A percentile compares a stretch with the other conserved stretches of the same genome.
These are phyloP conservation scores for Macrophomina pseudophaseolina DNA, from an alignment of 2,329 filamentous ascomycete species.

Conservation along the genomic window DNA sequence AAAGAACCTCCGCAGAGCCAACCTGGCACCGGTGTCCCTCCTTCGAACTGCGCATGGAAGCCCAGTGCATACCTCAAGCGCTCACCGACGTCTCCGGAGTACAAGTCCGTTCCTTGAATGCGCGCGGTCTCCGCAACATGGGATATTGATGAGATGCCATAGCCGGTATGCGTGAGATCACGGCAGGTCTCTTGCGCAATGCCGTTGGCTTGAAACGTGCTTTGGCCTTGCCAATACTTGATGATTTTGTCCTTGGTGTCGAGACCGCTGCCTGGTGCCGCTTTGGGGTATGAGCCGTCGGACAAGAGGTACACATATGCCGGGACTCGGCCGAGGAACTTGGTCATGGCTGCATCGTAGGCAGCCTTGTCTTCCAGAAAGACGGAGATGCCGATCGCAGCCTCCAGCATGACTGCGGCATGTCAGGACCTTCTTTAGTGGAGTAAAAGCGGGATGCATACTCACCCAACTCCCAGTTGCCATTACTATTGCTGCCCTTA, in stretches of 20 bases:
- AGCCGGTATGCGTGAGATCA: conserved; percentile 4
- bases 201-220: conserved; percentile 7
- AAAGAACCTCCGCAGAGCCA: conserved; percentile 2
- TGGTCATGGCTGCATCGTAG: neutral
- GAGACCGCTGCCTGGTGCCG: neutral
- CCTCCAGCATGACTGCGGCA: neutral
- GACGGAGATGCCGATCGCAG: conserved; percentile 1
- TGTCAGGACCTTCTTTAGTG: neutral
- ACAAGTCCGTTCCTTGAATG: neutral
- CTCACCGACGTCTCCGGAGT: conserved; percentile 2
- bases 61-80: neutral
- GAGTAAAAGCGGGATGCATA: neutral
- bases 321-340: conserved; percentile 2
- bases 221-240: conserved; percentile 2
- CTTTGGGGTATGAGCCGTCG: conserved; percentile 1
- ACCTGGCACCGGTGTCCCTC: neutral
- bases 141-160: neutral
- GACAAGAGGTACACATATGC: conserved; percentile 3
- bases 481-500: neutral
- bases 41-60: neutral
- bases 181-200: conserved; percentile 7
- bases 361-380: neutral
- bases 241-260: neutral
- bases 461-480: conserved; percentile 1
- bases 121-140: conserved; percentile 1